phyloP scores from a whole-genome alignment of 75 land plant species.

The Chamaecyparis obtusa region DNA sequence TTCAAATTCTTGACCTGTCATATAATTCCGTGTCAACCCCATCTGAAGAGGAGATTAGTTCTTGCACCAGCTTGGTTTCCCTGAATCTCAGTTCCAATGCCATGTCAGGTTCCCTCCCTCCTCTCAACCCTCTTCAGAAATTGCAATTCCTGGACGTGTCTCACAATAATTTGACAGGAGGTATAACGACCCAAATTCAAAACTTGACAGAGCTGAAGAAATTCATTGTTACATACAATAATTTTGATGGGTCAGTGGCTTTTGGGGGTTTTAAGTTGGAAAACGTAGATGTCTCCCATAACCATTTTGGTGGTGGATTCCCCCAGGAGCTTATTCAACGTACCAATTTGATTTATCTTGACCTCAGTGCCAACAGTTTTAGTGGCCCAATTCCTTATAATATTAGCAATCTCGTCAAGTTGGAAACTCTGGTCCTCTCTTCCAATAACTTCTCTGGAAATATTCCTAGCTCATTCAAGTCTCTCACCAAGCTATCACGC shows the following conservation, averaged over 20 bases:
- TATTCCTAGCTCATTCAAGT: too few species aligned
- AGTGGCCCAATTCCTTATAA: conserved; percentile 8
- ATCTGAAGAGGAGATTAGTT: too few species aligned
- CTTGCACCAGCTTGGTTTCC: too few species aligned
- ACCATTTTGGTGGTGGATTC: too few species aligned
- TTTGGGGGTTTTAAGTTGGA: too few species aligned
- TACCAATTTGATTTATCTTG: neutral
- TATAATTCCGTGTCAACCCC: neutral
- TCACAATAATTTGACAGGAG: conserved; percentile 14
- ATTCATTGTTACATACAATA: too few species aligned
- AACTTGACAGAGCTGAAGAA: neutral
- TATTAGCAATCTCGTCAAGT: conserved; percentile 2
- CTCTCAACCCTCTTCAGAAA: conserved; percentile 6
- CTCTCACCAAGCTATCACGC: neutral
- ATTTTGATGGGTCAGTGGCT: too few species aligned
- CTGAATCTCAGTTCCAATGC: too few species aligned
- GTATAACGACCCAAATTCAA: conserved; percentile 12
- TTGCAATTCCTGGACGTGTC: conserved; percentile 15
- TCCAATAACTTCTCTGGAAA: too few species aligned
- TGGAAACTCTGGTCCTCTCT: conserved; percentile 4
- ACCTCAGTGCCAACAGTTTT: neutral
- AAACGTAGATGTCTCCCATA: too few species aligned
- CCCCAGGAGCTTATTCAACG: too few species aligned
- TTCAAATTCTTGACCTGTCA: neutral
- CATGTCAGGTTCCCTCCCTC: neutral